Conservation (phyloP, 2,329 filamentous ascomycete genomes). For the Sporothrix humicola region DNA sequence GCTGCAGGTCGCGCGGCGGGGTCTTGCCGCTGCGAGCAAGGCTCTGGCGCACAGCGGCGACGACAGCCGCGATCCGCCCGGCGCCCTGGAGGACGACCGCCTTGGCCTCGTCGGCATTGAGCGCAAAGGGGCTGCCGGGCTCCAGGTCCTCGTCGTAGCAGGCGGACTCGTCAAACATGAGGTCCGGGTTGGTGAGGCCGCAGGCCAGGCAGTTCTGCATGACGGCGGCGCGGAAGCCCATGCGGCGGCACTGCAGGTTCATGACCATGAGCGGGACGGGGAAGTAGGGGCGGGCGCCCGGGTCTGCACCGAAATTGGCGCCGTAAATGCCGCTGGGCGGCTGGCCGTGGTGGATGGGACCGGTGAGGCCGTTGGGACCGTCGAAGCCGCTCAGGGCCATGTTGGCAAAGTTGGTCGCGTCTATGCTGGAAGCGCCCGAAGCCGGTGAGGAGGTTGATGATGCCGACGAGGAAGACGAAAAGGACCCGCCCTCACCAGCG, state of each 20-base stretch:
- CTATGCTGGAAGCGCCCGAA: neutral
- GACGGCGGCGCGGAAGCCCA: constrained; percentile 45
- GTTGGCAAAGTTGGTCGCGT: neutral
- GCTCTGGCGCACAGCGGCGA: constrained; percentile 38
- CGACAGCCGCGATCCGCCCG: constrained; percentile 38
- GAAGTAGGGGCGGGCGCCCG: neutral
- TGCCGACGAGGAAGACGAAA: neutral
- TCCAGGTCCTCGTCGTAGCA: constrained; percentile 33
- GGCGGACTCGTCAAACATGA: constrained; percentile 38
- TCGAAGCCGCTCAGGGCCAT: constrained; percentile 5
- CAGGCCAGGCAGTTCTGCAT: constrained; percentile 48
- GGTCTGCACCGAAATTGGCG: neutral
- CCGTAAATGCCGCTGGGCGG: neutral
- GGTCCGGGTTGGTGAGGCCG: constrained; percentile 41
- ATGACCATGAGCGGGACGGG: constrained; percentile 27
- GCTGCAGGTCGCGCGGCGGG: constrained; percentile 44
- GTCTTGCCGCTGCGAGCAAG: constrained; percentile 36
- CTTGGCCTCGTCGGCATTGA: constrained; percentile 40
- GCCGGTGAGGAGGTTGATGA: neutral
- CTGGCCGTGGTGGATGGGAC: constrained; percentile 5
- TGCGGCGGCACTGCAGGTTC: constrained; percentile 37
- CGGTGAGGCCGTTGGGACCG: neutral
- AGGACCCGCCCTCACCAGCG: neutral
- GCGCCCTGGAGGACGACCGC: constrained; percentile 40
- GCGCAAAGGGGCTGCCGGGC: constrained; percentile 45